These are phyloP conservation scores for Cymbidium sinense DNA, from an alignment of 106 monocot species.

Conservation along the genomic window DNA sequence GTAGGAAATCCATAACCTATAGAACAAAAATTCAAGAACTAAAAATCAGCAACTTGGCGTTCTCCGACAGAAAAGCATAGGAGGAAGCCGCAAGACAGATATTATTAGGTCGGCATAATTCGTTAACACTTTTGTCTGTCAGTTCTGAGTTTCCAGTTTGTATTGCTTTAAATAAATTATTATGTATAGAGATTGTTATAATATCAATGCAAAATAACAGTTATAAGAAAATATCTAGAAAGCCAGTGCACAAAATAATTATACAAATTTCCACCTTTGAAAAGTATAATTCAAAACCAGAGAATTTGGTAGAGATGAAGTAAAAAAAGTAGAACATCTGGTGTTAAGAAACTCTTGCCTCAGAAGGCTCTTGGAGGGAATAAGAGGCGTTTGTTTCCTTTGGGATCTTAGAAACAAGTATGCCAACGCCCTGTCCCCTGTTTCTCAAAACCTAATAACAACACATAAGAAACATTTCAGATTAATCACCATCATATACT, in stretches of 20 bases:
- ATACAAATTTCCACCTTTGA: too few species aligned
- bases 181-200: too few species aligned
- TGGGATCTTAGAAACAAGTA: constrained; percentile 74
- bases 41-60: not conserved
- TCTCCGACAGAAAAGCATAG: too few species aligned
- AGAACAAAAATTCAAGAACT: not conserved
- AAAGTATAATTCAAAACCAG: too few species aligned
- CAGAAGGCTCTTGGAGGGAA: constrained; percentile 78
- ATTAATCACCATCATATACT: not conserved
- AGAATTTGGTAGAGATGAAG: not conserved
- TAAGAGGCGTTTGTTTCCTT: constrained; percentile 83
- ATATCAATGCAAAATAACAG: not conserved
- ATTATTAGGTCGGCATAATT: too few species aligned
- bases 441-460: constrained; percentile 33
- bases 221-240: too few species aligned
- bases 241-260: too few species aligned
- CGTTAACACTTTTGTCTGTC: too few species aligned
- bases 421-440: constrained; percentile 78
- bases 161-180: too few species aligned
- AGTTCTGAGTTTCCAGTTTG: too few species aligned
- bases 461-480: not conserved
- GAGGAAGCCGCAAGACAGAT: too few species aligned
- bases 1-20: constrained; percentile 52
- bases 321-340: not conserved
- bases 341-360: constrained; percentile 41